Conservation (phyloP, 176 grass and related monocot species). For the Tillandsia leiboldiana region DNA sequence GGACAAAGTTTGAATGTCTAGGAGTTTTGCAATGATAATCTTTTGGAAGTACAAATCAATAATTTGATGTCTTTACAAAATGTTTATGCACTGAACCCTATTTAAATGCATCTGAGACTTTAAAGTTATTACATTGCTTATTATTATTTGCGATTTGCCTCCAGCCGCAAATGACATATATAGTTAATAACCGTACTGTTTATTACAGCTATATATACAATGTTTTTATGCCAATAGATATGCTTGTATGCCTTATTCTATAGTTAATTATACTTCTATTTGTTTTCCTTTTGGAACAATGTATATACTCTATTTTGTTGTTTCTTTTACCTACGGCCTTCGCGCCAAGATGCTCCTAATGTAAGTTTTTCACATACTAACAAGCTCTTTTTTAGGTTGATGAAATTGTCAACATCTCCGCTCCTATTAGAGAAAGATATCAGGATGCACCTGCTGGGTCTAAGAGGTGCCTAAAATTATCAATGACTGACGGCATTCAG, state of each 20-base stretch:
- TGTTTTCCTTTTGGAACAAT: no score
- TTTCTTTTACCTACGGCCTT: background rate
- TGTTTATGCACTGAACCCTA: no score
- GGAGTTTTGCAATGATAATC: no score
- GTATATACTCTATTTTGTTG: background rate
- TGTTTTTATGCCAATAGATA: background rate
- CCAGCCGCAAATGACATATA: background rate
- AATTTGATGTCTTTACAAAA: no score
- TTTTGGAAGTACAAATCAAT: no score
- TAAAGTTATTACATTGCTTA: background rate
- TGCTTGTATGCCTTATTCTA: background rate
- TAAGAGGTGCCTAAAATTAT: conserved; percentile 84
- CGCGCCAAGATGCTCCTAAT: background rate
- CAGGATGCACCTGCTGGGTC: conserved; percentile 36
- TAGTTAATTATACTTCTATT: background rate
- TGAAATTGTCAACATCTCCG: conserved; percentile 72
- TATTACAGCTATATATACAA: background rate
- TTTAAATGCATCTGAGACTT: background rate
- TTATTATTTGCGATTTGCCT: background rate
- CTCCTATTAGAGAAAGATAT: conserved; percentile 80
- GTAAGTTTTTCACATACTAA: conserved; percentile 4
- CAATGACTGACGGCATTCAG: conserved; percentile 80
- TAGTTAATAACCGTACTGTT: background rate
- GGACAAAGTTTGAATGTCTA: no score
- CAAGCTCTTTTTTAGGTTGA: conserved; percentile 59